Evolutionary conservation across 352 stramenopile genomes (phyloP), one percentile per base, ranked within the genome.

Genomic region (Globisporangium middletonii): DNA sequence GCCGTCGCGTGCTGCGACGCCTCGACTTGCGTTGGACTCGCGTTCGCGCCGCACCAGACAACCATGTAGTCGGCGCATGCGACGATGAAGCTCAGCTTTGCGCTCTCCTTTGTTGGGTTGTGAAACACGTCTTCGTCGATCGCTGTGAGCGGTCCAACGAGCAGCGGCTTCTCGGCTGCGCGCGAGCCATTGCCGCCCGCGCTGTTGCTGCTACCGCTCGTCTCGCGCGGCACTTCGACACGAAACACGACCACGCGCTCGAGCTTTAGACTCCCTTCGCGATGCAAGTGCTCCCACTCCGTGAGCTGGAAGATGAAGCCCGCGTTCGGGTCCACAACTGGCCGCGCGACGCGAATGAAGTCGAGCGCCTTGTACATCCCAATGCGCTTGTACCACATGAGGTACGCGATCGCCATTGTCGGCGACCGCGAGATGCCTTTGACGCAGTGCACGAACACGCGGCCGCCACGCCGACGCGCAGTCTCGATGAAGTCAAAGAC

Each of bases 301-400:
- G 82, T 94, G 11, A 95, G 61, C 62, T 95, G 86, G 60, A 95
- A 94, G 55, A 95, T 91, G 52, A 95, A 95, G 13, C 84, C 84
- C 23, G 79, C 81, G 58, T 95, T 95, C 23, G 86, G 86, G 50
- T 94, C 83, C 19, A 94, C 85, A 13, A 87, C 83, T 2, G 84
- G 81, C 0, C 86, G 71, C 15, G 81, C 74, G 54, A 86, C 73
- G 7, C 84, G 77, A 7, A 95, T 79, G 28, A 93, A 77, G 43
- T 94, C 83, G 43, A 94, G 68, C 15, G 86, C 83, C 58, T 90
- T 75, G 56, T 92, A 86, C 68, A 94, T 80, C 13, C 72, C 73
- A 42, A 93, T 86, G 23, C 78, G 67, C 64, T 92, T 92, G 71
- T 84, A 80, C 83, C 83, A 93, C 86, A 95, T 94, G 53, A 95